A percentile compares a stretch with the other conserved stretches of the same genome.
phyloP scores from a whole-genome alignment of 768 basidiomycete genomes.

The Leccinellum rugosiceps region DNA sequence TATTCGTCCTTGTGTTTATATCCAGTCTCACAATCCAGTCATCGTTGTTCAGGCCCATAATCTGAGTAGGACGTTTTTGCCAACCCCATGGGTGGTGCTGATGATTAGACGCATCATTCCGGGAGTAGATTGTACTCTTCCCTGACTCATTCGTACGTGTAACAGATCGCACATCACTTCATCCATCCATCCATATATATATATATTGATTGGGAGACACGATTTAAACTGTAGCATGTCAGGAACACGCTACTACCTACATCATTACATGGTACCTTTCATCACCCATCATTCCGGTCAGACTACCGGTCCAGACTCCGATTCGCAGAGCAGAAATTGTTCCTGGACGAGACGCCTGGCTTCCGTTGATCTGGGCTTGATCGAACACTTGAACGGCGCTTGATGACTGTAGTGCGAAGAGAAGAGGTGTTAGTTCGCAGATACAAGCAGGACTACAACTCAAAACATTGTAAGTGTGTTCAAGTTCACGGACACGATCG shows the following conservation, averaged over 20 bases:
- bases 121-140: too few relatives aligned
- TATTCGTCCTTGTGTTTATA: too few relatives aligned
- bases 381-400: background rate
- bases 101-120: too few relatives aligned
- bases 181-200: too few relatives aligned
- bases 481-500: slow-evolving; percentile 6
- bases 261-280: background rate
- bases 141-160: too few relatives aligned
- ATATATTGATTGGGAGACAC: too few relatives aligned
- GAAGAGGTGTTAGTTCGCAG: background rate
- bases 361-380: background rate
- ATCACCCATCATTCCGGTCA: background rate
- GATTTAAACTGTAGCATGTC: too few relatives aligned
- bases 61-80: background rate
- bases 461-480: background rate
- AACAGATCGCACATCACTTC: too few relatives aligned
- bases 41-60: background rate
- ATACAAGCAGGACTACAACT: background rate
- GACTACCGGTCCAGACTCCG: too few relatives aligned
- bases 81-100: background rate
- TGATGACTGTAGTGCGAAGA: background rate
- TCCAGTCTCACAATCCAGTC: background rate
- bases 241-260: too few relatives aligned
- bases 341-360: background rate
- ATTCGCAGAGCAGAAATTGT: background rate